Base-by-base conservation (phyloP, 2,329 filamentous ascomycete species). In the Metarhizium robertsii region DNA sequence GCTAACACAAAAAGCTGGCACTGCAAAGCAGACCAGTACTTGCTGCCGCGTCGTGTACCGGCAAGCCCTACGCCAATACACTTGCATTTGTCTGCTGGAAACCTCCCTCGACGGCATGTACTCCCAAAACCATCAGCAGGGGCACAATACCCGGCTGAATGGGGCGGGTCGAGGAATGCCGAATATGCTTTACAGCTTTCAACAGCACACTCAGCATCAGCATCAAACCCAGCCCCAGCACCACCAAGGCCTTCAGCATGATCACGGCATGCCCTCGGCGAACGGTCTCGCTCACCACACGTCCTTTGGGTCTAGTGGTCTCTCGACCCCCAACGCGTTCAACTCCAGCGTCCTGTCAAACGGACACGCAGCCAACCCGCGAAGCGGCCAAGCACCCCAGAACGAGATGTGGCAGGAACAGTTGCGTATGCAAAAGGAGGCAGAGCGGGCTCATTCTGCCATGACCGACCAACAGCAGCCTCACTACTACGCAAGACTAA, bases 361-460 rank as follows among this genome's bases (percentile, higher is more conserved):
- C 64, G 82, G 82, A 40, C 80, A 83, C 55, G 65, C 73, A 6
- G 67, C 71, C 16, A 73, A 72, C 51, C 69, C 76, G 18, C 73
- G 81, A 52, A 74, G 71, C 36, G 75, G 73, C 3, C 80, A 81
- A 60, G 70, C 71, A 30, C 79, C 79, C 55, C 77, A 75, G 55
- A 84, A 73, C 60, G 83, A 86, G 62, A 88, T 95, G 70, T 97
- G 92, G 92, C 85, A 87, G 60, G 87, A 94, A 67, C 94, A 99
- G 73, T 73, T 96, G 61, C 85, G 88, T 59, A 75, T 92, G 65
- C 87, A 86, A 60, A 88, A 92, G 61, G 87, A 90, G 59, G 84
- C 89, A 65, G 89, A 81, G 75, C 84, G 76, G 74, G 84, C 77
- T 72, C 87, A 79, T 79, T 81, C 68, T 75, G 89, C 79, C 78